A percentile compares a stretch with the other conserved stretches of the same genome.
phyloP scores from a whole-genome alignment of 208 protist species.

The Leishmania aethiopica region DNA sequence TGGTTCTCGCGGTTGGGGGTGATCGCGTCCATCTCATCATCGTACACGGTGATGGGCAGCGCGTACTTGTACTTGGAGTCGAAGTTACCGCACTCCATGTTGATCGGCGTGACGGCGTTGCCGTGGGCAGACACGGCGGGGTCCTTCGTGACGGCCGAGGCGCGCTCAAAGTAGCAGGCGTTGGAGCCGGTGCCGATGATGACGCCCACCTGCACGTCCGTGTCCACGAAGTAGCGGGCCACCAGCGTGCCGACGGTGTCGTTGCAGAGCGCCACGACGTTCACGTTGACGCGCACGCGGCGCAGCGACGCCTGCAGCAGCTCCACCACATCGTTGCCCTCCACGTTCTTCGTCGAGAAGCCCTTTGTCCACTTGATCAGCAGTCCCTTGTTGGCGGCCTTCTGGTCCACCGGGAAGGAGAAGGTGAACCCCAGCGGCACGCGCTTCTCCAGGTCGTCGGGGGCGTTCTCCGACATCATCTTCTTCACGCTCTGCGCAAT shows the following conservation, averaged over 20 bases:
- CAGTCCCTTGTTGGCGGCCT: conserved; percentile 62
- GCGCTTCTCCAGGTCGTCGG: conserved; percentile 59
- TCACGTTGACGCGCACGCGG: conserved; percentile 65
- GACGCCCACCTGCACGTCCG: conserved; percentile 70
- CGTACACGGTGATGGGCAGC: conserved; percentile 77
- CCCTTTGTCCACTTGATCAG: conserved; percentile 94
- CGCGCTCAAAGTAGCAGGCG: conserved; percentile 90
- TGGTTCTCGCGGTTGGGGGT: conserved; percentile 73
- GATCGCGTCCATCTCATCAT: conserved; percentile 67
- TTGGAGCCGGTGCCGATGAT: conserved; percentile 93
- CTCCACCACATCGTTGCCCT: conserved; percentile 87
- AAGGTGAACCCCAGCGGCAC: conserved; percentile 93
- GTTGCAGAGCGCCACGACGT: conserved; percentile 90
- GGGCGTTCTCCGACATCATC: conserved; percentile 57
- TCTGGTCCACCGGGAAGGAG: conserved; percentile 92
- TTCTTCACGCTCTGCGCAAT: conserved; percentile 80
- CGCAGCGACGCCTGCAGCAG: conserved; percentile 81
- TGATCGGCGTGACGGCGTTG: conserved; percentile 66
- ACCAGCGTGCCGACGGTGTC: conserved; percentile 93
- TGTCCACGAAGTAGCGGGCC: conserved; percentile 72
- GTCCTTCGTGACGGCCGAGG: conserved; percentile 77
- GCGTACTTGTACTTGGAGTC: conserved; percentile 78
- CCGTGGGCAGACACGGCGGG: conserved; percentile 49
- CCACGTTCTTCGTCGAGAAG: conserved; percentile 86
- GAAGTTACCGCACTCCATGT: conserved; percentile 94